phyloP scores from a whole-genome alignment of 2,329 filamentous ascomycete genomes.

The Aspergillus arachidicola region DNA sequence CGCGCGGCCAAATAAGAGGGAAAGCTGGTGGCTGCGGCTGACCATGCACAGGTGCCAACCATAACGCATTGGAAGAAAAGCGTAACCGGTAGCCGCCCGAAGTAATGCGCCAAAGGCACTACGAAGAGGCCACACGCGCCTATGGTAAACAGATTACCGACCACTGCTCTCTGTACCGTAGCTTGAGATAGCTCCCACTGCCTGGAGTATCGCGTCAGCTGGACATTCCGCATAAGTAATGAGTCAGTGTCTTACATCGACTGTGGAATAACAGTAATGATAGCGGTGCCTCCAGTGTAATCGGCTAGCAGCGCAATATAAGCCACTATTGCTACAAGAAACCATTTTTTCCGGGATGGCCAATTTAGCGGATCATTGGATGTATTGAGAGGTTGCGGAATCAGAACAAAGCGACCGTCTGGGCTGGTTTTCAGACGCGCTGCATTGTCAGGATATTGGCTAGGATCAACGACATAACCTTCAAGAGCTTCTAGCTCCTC shows the following conservation, averaged over 20 bases:
- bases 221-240: not conserved
- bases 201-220: slow-evolving; percentile 22
- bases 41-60: slow-evolving; percentile 41
- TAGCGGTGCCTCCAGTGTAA: slow-evolving; percentile 52
- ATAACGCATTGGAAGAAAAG: slow-evolving; percentile 30
- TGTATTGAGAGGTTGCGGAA: slow-evolving; percentile 57
- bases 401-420: slow-evolving; percentile 49
- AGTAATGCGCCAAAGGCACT: slow-evolving; percentile 46
- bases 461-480: slow-evolving; percentile 21
- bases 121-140: slow-evolving; percentile 44
- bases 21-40: slow-evolving; percentile 48
- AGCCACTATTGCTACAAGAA: slow-evolving; percentile 53
- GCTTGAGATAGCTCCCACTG: slow-evolving; percentile 54
- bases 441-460: slow-evolving; percentile 23
- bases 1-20: slow-evolving; percentile 53
- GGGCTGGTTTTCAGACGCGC: slow-evolving; percentile 37
- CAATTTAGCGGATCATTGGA: slow-evolving; percentile 59
- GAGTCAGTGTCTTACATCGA: slow-evolving; percentile 35
- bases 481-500: slow-evolving; percentile 22
- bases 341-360: slow-evolving; percentile 52
- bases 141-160: slow-evolving; percentile 57
- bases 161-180: slow-evolving; percentile 55
- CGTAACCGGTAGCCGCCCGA: slow-evolving; percentile 48
- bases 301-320: slow-evolving; percentile 53
- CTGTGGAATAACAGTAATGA: slow-evolving; percentile 49